Evolutionary conservation across 371 early-diverging fungal genomes (phyloP).

Genomic region (Apophysomyces variabilis): DNA sequence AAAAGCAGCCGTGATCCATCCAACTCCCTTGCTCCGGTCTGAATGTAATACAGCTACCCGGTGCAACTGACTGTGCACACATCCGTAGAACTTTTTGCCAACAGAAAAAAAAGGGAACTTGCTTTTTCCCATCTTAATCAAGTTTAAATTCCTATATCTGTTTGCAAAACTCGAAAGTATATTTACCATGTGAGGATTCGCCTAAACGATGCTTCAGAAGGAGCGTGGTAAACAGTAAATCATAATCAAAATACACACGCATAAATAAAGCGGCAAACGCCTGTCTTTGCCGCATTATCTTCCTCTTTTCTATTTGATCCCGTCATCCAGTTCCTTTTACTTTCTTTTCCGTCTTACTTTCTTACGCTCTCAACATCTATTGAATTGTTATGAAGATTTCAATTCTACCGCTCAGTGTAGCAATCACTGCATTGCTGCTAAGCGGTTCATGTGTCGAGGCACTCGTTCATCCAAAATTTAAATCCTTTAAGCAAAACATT

Average conservation of each 20-base stretch:
- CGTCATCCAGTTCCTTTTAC: too few relatives aligned
- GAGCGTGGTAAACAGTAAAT: neutral
- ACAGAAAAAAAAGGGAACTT: neutral
- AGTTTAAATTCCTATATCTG: conserved; percentile 10
- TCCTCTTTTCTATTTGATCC: neutral
- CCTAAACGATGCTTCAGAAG: neutral
- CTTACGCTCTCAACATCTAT: neutral
- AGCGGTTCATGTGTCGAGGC: conserved; percentile 3
- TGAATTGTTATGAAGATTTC: conserved; percentile 1
- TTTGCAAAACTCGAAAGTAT: neutral
- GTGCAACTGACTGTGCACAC: conserved; percentile 8
- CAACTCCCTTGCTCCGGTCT: neutral
- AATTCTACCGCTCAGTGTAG: conserved; percentile 1
- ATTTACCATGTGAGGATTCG: conserved; percentile 1
- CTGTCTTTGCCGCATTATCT: neutral
- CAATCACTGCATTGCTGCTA: neutral
- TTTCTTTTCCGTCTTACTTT: neutral
- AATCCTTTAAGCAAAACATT: neutral
- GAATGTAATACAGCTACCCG: neutral
- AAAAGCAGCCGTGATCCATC: neutral
- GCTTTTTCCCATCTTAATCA: conserved; percentile 4
- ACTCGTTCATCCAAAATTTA: neutral
- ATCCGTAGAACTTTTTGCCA: conserved; percentile 2
- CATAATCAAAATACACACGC: neutral
- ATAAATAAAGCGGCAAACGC: neutral